phyloP scores from a whole-genome alignment of 1,284 basidiomycete genomes.

The Puccinia hordei region DNA sequence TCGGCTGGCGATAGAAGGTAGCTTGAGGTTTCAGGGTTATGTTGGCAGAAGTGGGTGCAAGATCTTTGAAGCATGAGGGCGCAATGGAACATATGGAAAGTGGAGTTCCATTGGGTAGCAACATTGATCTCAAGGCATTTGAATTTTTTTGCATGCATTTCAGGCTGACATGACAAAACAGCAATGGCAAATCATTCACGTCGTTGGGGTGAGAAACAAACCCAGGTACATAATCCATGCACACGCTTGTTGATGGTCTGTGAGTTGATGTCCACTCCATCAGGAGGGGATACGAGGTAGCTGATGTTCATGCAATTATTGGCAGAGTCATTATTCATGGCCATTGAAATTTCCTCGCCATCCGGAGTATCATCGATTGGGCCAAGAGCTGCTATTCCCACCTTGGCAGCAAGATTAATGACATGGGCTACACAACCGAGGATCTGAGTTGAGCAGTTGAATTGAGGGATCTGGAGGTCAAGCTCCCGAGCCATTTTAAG shows the following conservation, averaged over 20 bases:
- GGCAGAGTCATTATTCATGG: neutral
- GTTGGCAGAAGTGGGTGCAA: neutral
- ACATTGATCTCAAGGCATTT: neutral
- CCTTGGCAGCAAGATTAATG: no score
- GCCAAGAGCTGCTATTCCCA: neutral
- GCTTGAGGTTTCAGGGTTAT: neutral
- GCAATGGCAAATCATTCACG: neutral
- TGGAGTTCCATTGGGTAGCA: no score
- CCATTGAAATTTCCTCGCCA: neutral
- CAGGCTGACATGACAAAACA: neutral
- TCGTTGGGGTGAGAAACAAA: slow-evolving; percentile 3
- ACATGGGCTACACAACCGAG: no score
- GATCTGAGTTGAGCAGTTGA: no score
- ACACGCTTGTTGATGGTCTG: neutral
- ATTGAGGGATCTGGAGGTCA: no score
- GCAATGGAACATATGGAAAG: neutral
- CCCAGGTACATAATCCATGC: slow-evolving; percentile 4
- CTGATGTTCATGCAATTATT: neutral
- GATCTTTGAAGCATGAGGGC: neutral
- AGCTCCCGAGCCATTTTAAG: no score
- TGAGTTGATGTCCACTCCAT: neutral
- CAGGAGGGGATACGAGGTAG: neutral
- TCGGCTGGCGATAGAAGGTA: neutral
- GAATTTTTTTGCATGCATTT: neutral
- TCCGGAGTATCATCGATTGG: neutral